Evolutionary conservation across 805 yeast genomes (phyloP), one percentile per base, ranked within the genome.

Genomic region (Lipomyces kockii): DNA sequence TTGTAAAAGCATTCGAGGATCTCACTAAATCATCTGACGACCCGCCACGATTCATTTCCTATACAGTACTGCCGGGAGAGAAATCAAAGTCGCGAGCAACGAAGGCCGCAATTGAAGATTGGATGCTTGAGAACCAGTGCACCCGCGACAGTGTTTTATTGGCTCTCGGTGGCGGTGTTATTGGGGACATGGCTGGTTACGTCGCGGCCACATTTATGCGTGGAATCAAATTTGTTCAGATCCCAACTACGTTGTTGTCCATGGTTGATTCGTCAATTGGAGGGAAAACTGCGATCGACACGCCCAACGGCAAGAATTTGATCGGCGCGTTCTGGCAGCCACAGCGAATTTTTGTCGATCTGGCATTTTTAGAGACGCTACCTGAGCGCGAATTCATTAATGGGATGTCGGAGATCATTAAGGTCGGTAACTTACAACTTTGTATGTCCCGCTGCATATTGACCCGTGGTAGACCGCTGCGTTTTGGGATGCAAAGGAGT

Each of bases 161-260:
- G 59, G 99, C 99, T 8, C 86, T 95, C 67, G 99, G 99, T 69
- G 99, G 99, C 72, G 99, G 99, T 74, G 96, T 95, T 62, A 94
- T 95, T 78, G 99, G 99, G 68, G 99, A 95, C 77, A 94, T 95
- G 99, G 91, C 94, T 72, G 99, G 99, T 3, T 95, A 87, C 77
- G 98, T 95, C 54, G 99, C 99, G n/a, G 94, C 99, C 39, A 95
- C 99, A 1, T 95, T 95, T 78, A 95, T 95, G 99, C 86, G 99
- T 77, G 99, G 99, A 65, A 97, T 95, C 8, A 85, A 97, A 70
- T 92, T 92, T 65, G 88, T 92, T 56, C 99, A 95, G 79, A 84
- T 95, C 35, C 99, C 99, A 64, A 95, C 99, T 6, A 90, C 97
- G 43, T 80, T 95, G 71, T 83, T 95, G 70, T 89, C 99, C 8